Evolutionary conservation across 768 basidiomycete species (phyloP).

Genomic region (Lentinula aciculospora): DNA sequence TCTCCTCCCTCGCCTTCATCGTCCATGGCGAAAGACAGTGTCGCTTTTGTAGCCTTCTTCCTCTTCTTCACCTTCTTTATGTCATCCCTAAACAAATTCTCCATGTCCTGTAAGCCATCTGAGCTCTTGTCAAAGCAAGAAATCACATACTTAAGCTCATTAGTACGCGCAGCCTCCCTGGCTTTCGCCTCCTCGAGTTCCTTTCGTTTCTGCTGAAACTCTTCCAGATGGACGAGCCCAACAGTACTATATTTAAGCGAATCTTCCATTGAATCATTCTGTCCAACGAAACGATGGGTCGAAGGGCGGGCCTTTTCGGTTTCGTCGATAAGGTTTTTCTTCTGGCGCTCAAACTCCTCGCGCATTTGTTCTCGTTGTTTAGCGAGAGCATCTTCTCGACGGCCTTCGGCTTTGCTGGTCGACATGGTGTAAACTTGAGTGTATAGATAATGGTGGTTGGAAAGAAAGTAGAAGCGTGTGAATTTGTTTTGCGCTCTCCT

Average conservation of each 20-base stretch:
- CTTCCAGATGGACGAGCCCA: constrained; percentile 86
- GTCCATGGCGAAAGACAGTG: constrained; percentile 86
- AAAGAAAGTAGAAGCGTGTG: constrained; percentile 9
- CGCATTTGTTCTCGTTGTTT: constrained; percentile 79
- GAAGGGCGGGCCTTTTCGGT: constrained; percentile 91
- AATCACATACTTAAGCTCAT: constrained; percentile 74
- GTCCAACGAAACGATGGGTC: constrained; percentile 84
- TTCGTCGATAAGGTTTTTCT: constrained; percentile 76
- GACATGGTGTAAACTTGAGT: constrained; percentile 38
- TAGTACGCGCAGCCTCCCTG: constrained; percentile 80
- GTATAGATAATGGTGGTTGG: constrained; percentile 7
- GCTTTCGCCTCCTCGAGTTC: constrained; percentile 90
- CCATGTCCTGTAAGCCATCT: constrained; percentile 70
- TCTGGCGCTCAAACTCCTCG: constrained; percentile 79
- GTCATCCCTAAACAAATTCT: constrained; percentile 84
- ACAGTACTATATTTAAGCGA: constrained; percentile 86
- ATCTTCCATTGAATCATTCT: constrained; percentile 94
- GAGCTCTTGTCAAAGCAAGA: constrained; percentile 17
- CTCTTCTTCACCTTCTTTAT: constrained; percentile 86
- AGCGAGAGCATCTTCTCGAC: constrained; percentile 77
- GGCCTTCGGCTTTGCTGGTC: constrained; percentile 72
- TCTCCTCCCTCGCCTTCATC: constrained; percentile 61
- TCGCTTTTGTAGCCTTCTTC: constrained; percentile 85
- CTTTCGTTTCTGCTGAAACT: constrained; percentile 85
- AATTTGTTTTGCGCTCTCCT: constrained; percentile 2